phyloP scores from a whole-genome alignment of 2,329 filamentous ascomycete species.

The Paraphoma chrysanthemicola region DNA sequence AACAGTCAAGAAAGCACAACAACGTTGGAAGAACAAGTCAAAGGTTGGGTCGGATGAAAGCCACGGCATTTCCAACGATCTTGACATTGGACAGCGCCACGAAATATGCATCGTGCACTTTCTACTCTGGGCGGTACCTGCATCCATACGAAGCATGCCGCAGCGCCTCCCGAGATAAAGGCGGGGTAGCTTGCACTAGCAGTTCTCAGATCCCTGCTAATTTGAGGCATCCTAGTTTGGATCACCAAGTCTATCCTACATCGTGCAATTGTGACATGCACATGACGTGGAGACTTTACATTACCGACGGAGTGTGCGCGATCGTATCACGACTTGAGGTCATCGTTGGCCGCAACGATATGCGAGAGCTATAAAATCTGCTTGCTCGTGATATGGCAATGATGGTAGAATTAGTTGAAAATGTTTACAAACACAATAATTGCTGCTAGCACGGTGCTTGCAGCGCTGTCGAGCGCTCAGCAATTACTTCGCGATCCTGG shows the following conservation, averaged over 20 bases:
- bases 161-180: background rate
- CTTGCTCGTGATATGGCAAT: background rate
- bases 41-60: conserved; percentile 28
- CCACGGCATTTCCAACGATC: background rate
- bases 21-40: conserved; percentile 31
- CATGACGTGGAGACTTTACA: conserved; percentile 30
- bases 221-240: conserved; percentile 1
- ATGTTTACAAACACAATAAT: conserved; percentile 7
- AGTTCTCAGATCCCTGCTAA: background rate
- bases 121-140: conserved; percentile 1
- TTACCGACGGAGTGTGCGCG: background rate
- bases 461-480: conserved; percentile 20
- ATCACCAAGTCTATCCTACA: conserved; percentile 8
- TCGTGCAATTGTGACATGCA: conserved; percentile 19
- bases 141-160: conserved; percentile 4
- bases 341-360: conserved; percentile 3
- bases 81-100: background rate
- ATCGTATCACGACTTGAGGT: conserved; percentile 11
- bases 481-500: conserved; percentile 43
- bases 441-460: conserved; percentile 15
- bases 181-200: conserved; percentile 1
- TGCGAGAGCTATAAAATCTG: conserved; percentile 7
- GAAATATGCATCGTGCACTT: background rate
- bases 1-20: conserved; percentile 16
- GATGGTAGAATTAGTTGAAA: background rate